Evolutionary conservation across 176 grass and related monocot species (phyloP).

Genomic region (Eremochloa ophiuroides): DNA sequence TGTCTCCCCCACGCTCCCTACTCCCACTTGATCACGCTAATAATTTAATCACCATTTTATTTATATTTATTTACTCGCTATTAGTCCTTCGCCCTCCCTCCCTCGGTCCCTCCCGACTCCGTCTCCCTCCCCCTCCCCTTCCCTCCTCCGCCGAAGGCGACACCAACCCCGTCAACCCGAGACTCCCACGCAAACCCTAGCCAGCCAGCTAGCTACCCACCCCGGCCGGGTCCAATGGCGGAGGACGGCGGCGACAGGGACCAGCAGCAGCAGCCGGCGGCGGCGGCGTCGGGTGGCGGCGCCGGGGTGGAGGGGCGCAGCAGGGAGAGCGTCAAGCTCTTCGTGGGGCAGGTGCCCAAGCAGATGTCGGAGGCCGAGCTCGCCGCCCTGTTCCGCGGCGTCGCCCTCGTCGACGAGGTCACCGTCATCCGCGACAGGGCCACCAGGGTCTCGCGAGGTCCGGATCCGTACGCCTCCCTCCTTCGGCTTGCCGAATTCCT

Average conservation of each 20-base stretch:
- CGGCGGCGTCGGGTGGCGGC: background rate
- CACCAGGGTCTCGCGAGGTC: slow-evolving; percentile 80
- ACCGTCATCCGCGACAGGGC: slow-evolving; percentile 91
- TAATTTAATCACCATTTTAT: slow-evolving; percentile 33
- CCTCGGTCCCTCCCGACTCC: slow-evolving; percentile 18
- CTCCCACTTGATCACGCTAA: background rate
- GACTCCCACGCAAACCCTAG: slow-evolving; percentile 37
- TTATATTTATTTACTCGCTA: slow-evolving; percentile 10
- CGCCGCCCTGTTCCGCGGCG: slow-evolving; percentile 57
- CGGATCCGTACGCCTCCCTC: slow-evolving; percentile 30
- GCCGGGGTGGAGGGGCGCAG: background rate
- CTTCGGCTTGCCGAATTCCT: background rate
- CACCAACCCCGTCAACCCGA: background rate
- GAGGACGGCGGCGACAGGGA: slow-evolving; percentile 48
- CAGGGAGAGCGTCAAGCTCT: slow-evolving; percentile 78
- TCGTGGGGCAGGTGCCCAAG: slow-evolving; percentile 84
- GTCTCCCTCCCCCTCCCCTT: slow-evolving; percentile 1
- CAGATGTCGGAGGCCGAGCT: slow-evolving; percentile 68
- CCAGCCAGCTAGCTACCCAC: background rate
- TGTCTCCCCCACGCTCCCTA: background rate
- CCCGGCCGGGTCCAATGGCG: slow-evolving; percentile 33
- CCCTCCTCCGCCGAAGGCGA: background rate
- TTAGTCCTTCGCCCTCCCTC: slow-evolving; percentile 29
- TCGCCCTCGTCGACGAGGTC: slow-evolving; percentile 84
- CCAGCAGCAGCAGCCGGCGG: slow-evolving; percentile 5